Evolutionary conservation across 331 rosid genomes (phyloP).

Genomic region (Rosa hybrid): DNA sequence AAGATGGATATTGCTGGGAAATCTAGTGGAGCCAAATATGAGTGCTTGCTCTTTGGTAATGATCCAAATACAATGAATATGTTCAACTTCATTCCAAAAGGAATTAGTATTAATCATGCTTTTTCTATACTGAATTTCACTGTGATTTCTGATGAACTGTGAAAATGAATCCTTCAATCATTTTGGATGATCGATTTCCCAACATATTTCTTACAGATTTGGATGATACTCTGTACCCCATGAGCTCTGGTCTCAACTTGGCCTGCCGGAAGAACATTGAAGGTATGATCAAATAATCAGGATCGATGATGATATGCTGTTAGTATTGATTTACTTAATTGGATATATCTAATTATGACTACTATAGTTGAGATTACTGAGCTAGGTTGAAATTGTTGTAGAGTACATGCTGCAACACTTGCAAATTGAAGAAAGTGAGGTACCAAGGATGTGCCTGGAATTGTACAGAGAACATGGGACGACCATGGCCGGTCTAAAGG

Average conservation of each 20-base stretch:
- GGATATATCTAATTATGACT: neutral
- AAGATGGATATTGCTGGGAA: conserved; percentile 54
- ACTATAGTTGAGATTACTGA: neutral
- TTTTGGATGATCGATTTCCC: neutral
- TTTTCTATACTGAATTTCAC: neutral
- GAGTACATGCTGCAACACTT: conserved; percentile 69
- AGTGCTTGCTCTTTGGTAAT: conserved; percentile 83
- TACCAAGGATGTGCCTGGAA: conserved; percentile 76
- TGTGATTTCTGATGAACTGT: neutral
- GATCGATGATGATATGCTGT: neutral
- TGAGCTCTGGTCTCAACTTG: conserved; percentile 73
- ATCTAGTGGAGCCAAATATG: conserved; percentile 50
- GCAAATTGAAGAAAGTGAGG: conserved; percentile 70
- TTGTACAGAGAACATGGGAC: conserved; percentile 77
- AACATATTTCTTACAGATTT: conserved; percentile 49
- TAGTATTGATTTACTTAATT: neutral
- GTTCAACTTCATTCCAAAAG: conserved; percentile 8
- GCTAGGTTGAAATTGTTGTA: conserved; percentile 29
- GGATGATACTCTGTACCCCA: conserved; percentile 92
- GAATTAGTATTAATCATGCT: neutral
- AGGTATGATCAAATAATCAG: conserved; percentile 39
- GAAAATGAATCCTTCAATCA: neutral
- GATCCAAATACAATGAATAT: conserved; percentile 3
- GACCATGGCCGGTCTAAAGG: conserved; percentile 94
- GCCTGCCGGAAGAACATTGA: conserved; percentile 76